phyloP scores from a whole-genome alignment of 2,329 filamentous ascomycete species.

The Aspergillus sergii region DNA sequence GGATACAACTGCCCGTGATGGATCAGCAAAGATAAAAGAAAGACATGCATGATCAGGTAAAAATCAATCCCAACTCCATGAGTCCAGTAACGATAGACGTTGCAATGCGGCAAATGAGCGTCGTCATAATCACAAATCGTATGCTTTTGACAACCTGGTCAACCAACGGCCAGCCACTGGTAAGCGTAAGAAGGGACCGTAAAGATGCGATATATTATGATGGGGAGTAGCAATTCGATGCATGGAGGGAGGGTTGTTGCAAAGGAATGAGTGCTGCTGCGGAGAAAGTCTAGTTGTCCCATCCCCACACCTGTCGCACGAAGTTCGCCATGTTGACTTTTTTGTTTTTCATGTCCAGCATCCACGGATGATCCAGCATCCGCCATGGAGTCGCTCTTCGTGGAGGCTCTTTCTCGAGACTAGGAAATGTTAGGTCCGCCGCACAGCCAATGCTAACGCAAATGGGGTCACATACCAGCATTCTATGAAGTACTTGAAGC shows the following conservation, averaged over 20 bases:
- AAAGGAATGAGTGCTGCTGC: constrained; percentile 10
- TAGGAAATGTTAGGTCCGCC: constrained; percentile 42
- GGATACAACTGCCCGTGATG: constrained; percentile 16
- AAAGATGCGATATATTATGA: constrained; percentile 25
- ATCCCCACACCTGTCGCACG: constrained; percentile 93
- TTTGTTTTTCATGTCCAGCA: constrained; percentile 93
- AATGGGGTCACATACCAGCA: constrained; percentile 71
- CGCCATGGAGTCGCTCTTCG: constrained; percentile 93
- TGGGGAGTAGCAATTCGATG: constrained; percentile 9
- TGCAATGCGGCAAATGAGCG: constrained; percentile 24
- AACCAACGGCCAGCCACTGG: constrained; percentile 31
- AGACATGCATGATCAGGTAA: constrained; percentile 21
- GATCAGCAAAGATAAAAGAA: constrained; percentile 17
- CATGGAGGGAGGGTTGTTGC: constrained; percentile 6
- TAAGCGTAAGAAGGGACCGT: constrained; percentile 28
- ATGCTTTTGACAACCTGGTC: constrained; percentile 32
- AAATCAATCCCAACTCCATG: constrained; percentile 25
- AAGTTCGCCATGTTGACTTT: constrained; percentile 98
- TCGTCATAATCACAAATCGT: constrained; percentile 29
- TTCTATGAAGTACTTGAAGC: constrained; percentile 99
- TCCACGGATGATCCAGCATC: constrained; percentile 99
- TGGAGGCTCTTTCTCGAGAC: constrained; percentile 88
- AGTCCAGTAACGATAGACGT: constrained; percentile 24
- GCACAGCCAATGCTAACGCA: not conserved
- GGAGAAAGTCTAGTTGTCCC: constrained; percentile 65